Evolutionary conservation across 2,329 filamentous ascomycete genomes (phyloP), one percentile per base, ranked within the genome.

Genomic region (Aspergillus unguis): DNA sequence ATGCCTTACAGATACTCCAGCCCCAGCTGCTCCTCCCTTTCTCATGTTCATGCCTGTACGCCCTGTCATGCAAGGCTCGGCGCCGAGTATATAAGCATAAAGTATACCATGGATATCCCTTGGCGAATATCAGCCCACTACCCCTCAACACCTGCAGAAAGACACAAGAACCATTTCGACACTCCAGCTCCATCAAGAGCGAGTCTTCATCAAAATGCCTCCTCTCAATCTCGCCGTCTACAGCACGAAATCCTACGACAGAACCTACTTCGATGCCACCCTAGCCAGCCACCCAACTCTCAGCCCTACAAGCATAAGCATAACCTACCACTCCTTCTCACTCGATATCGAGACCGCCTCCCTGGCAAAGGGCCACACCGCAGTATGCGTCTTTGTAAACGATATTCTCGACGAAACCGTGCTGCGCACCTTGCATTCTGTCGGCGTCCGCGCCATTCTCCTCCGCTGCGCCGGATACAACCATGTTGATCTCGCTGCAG

Each of bases 391-490:
- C 61, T 88, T 88, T 61, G 85, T 87, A 65, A 88, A 87, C 67
- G 85, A 88, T 69, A 69, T 69, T 4, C 72, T 86, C 23, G 71
- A 76, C 48, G 75, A 68, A 4, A 63, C 70, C 1, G 80, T 86
- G 36, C 74, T 87, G 40, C 66, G 73, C 23, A 70, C 72, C 0
- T 77, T 87, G 6, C 71, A 77, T 48, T 55, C 63, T 23, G 58
- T 67, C 38, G 83, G 83, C 61, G 76, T 85, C 41, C 75, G 76
- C 44, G 81, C 81, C 47, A 75, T 87, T 57, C 78, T 86, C 26
- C 75, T 87, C 50, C 83, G 85, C 48, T 87, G 85, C 68, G 85
- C 85, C 1, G 85, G 85, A 52, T 86, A 77, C 75, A 86, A 88
- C 73, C 83, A 86, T 60, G 80, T 87, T 53, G 81, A 87, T 63